Base-by-base conservation (phyloP, 441 rosid species). In the Erodium chrysanthum region DNA sequence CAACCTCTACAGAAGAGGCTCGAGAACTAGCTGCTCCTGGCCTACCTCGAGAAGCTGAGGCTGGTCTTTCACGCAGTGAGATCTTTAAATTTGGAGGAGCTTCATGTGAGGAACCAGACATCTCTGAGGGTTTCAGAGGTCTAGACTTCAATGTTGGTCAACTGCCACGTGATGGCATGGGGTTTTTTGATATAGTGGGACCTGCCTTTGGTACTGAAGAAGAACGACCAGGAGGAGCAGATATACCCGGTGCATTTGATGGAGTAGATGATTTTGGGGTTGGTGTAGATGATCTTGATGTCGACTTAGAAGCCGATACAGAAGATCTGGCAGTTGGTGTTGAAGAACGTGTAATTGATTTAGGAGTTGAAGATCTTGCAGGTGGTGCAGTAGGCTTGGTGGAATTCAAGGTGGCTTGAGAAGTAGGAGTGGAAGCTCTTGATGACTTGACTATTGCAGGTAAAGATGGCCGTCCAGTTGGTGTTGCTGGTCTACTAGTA, bases 41-140 rank as follows among this genome's bases (percentile, higher is more conserved):
- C 78, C 87, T 85, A 58, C 83, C 74, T 63, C 89, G 77, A 42
- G 96, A 77, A 12, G 87, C 79, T 65, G 96, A 89, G 68, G 80
- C 80, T 10, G 91, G 89, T 76, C 93, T 82, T 70, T 78, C 79
- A 1, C 83, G 83, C 70, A 75, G 63, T 64, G 86, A 74, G 35
- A 84, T 79, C 76, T 75, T 81, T 20, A 80, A 69, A 77, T 82
- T 85, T 17, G 85, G 83, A 29, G 86, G 87, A 40, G 79, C 82
- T 61, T 82, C 83, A 71, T 70, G 76, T 25, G 29, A 25, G 29
- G 3, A 25, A 25, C 29, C 29, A 1, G 29, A 3, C 29, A 25
- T 25, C 29, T 25, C 3, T 70, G 83, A 74, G 8, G 81, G 81
- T 42, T 85, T 84, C 82, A 84, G 71, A 29, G 92, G 85, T 77